phyloP scores from a whole-genome alignment of 805 yeast genomes.

The Candida caryicola region DNA sequence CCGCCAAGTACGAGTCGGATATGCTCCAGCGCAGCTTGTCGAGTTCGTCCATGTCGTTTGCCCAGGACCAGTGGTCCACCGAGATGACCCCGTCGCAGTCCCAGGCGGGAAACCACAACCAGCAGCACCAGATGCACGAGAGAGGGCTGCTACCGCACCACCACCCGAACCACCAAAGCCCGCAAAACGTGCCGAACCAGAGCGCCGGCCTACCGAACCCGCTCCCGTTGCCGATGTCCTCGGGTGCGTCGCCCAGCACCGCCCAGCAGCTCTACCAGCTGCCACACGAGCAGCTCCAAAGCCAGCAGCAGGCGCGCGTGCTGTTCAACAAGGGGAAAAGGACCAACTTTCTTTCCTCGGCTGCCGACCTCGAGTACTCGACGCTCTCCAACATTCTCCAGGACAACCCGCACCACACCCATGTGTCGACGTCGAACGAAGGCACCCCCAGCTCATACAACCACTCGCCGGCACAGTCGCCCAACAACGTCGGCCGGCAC shows the following conservation, averaged over 20 bases:
- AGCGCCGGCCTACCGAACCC: not conserved
- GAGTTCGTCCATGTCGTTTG: not conserved
- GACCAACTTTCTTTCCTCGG: slow-evolving; percentile 59
- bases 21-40: not conserved
- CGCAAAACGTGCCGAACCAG: too few species aligned
- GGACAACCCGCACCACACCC: slow-evolving; percentile 34
- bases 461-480: slow-evolving; percentile 38
- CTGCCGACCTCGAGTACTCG: slow-evolving; percentile 72
- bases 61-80: not conserved
- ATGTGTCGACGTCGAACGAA: slow-evolving; percentile 30
- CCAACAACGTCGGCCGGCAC: slow-evolving; percentile 10
- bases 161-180: not conserved
- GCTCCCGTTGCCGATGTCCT: not conserved
- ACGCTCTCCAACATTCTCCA: slow-evolving; percentile 64
- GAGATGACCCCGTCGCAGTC: not conserved
- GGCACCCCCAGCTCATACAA: slow-evolving; percentile 37
- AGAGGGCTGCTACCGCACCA: too few species aligned
- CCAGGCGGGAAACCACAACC: too few species aligned
- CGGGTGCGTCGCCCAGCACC: not conserved
- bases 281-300: not conserved
- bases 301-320: not conserved
- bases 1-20: not conserved
- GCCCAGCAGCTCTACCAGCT: not conserved
- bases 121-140: not conserved
- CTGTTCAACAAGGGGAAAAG: slow-evolving; percentile 14